Evolutionary conservation across 2,329 filamentous ascomycete species (phyloP).

Genomic region (Alternaria sp.): DNA sequence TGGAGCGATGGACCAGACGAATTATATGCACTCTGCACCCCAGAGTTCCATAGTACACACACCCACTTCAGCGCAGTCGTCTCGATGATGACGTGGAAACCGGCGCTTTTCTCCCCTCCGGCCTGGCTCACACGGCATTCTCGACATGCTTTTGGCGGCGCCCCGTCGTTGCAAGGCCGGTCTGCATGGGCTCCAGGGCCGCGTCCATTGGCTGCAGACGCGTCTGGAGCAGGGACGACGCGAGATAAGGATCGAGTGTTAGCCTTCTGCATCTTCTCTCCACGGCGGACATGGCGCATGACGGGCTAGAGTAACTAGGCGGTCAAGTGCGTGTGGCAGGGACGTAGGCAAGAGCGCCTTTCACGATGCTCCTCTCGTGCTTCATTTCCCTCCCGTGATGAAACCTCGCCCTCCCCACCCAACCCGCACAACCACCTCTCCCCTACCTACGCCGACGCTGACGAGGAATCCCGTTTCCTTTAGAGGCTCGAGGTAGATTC

Average conservation of each 20-base stretch:
- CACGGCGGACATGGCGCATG: slow-evolving; percentile 20
- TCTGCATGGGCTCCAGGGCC: slow-evolving; percentile 19
- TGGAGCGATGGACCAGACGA: slow-evolving; percentile 7
- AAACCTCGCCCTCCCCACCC: slow-evolving; percentile 20
- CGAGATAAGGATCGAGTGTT: slow-evolving; percentile 20
- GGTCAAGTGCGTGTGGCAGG: slow-evolving; percentile 19
- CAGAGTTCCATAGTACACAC: slow-evolving; percentile 23
- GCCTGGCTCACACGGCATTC: slow-evolving; percentile 16
- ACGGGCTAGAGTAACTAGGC: slow-evolving; percentile 17
- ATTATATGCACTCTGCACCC: slow-evolving; percentile 32
- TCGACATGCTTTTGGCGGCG: slow-evolving; percentile 17
- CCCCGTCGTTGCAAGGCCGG: slow-evolving; percentile 14
- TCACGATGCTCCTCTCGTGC: slow-evolving; percentile 20
- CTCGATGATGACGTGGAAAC: slow-evolving; percentile 17
- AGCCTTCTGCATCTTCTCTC: slow-evolving; percentile 16
- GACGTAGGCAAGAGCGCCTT: slow-evolving; percentile 21
- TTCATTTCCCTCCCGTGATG: slow-evolving; percentile 22
- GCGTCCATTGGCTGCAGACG: slow-evolving; percentile 16
- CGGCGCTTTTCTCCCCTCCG: slow-evolving; percentile 1
- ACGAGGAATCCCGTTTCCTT: slow-evolving; percentile 19
- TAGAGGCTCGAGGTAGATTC: slow-evolving; percentile 29
- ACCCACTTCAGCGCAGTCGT: slow-evolving; percentile 16
- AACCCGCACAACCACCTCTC: slow-evolving; percentile 13
- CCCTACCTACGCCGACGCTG: slow-evolving; percentile 19
- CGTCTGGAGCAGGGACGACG: slow-evolving; percentile 7